A percentile compares a stretch with the other conserved stretches of the same genome.
Evolutionary conservation across 805 yeast genomes (phyloP).

Genomic region (Candida hungchunana): DNA sequence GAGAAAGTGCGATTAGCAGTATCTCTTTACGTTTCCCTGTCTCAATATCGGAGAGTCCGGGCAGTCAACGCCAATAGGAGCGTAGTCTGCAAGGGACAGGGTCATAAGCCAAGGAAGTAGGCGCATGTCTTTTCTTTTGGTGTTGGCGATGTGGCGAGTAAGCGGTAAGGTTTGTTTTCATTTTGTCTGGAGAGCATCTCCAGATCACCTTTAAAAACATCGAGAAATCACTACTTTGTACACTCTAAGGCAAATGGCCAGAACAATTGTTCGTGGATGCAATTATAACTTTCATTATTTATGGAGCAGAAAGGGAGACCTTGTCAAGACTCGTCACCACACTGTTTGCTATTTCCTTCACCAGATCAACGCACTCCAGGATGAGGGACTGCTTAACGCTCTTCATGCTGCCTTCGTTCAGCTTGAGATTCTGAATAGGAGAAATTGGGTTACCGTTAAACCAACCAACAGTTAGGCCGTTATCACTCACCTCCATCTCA

Average conservation of each 20-base stretch:
- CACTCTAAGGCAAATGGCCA: too few relatives aligned
- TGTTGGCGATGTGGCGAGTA: too few relatives aligned
- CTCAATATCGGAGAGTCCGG: slow-evolving; percentile 22
- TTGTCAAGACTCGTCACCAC: slow-evolving; percentile 41
- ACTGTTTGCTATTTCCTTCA: slow-evolving; percentile 54
- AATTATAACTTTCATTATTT: too few relatives aligned
- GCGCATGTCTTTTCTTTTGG: too few relatives aligned
- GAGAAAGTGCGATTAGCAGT: slow-evolving; percentile 3
- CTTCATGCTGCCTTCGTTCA: slow-evolving; percentile 47
- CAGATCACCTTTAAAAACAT: too few relatives aligned
- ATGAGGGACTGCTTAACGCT: slow-evolving; percentile 51
- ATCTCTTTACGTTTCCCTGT: slow-evolving; percentile 14
- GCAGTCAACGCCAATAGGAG: slow-evolving; percentile 27
- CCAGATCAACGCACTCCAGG: slow-evolving; percentile 50
- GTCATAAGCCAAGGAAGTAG: not conserved
- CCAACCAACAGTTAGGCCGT: slow-evolving; percentile 75
- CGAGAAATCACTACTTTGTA: too few relatives aligned
- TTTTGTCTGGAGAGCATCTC: too few relatives aligned
- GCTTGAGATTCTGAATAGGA: slow-evolving; percentile 67
- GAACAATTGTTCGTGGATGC: too few relatives aligned
- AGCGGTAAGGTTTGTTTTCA: too few relatives aligned
- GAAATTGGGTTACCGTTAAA: slow-evolving; percentile 61
- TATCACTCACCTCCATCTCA: slow-evolving; percentile 85
- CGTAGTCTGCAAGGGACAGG: slow-evolving; percentile 15
- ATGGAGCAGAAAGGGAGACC: too few relatives aligned